These are phyloP conservation scores for Aspergillus incahuasiensis DNA, from an alignment of 495 filamentous ascomycete genomes.

Conservation along the genomic window DNA sequence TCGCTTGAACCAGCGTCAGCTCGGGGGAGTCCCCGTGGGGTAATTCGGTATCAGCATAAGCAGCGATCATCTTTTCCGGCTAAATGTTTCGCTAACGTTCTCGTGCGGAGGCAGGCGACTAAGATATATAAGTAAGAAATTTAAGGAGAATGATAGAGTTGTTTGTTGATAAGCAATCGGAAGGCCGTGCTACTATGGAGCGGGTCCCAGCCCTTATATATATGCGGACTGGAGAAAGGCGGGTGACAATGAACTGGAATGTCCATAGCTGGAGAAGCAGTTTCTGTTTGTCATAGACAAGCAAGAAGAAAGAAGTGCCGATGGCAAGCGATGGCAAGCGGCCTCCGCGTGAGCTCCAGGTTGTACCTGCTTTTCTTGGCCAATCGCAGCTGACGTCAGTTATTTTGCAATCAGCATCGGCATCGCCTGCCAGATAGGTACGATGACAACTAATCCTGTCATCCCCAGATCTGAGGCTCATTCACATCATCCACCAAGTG, in stretches of 20 bases:
- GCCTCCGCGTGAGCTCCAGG: constrained; percentile 3
- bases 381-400: constrained; percentile 10
- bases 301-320: constrained; percentile 4
- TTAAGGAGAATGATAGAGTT: background rate
- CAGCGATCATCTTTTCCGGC: constrained; percentile 30
- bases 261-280: background rate
- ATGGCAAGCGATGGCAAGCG: constrained; percentile 29
- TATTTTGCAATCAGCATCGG: background rate
- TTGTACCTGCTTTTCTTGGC: constrained; percentile 17
- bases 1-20: constrained; percentile 65
- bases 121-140: background rate
- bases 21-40: constrained; percentile 56
- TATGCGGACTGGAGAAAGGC: background rate
- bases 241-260: background rate
- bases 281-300: constrained; percentile 22
- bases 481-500: background rate
- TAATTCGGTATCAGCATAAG: constrained; percentile 28
- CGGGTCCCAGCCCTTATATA: background rate
- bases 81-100: background rate
- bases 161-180: background rate
- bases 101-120: background rate
- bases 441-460: no score
- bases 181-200: background rate
- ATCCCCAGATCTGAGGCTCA: background rate
- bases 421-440: background rate